phyloP scores from a whole-genome alignment of 768 basidiomycete genomes.

The Lactarius hatsudake region DNA sequence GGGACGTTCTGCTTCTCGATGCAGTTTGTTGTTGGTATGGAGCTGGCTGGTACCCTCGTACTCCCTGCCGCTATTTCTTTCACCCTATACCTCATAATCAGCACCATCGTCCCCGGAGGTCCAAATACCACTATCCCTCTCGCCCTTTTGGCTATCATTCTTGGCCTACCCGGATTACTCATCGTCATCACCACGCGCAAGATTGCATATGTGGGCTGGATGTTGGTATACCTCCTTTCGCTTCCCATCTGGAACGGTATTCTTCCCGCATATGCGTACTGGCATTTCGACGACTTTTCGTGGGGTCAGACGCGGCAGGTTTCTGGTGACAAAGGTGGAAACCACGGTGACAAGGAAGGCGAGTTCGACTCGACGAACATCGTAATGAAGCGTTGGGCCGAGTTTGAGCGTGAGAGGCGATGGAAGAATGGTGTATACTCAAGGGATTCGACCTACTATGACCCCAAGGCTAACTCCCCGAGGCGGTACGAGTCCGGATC shows the following conservation, averaged over 20 bases:
- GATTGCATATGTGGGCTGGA: constrained; percentile 94
- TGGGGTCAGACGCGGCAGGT: constrained; percentile 93
- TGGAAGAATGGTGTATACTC: constrained; percentile 89
- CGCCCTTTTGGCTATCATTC: constrained; percentile 87
- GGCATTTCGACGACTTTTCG: constrained; percentile 99
- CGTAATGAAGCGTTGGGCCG: constrained; percentile 98
- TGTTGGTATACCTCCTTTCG: constrained; percentile 89
- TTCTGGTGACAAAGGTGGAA: constrained; percentile 49
- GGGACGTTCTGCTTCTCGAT: constrained; percentile 99
- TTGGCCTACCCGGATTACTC: constrained; percentile 92
- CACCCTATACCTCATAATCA: constrained; percentile 90
- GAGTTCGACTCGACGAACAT: constrained; percentile 96
- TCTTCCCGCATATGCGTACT: constrained; percentile 93
- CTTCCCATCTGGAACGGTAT: constrained; percentile 97
- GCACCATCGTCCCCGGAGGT: constrained; percentile 79
- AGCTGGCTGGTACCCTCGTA: constrained; percentile 92
- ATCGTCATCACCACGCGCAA: constrained; percentile 97
- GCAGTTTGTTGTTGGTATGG: constrained; percentile 99
- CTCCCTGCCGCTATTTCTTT: constrained; percentile 97
- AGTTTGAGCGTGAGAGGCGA: constrained; percentile 93
- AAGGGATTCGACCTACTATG: constrained; percentile 71
- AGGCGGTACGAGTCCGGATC: constrained; percentile 53
- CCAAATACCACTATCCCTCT: constrained; percentile 85
- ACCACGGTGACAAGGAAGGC: constrained; percentile 92
- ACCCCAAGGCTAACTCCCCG: constrained; percentile 44